Evolutionary conservation across 2,329 filamentous ascomycete genomes (phyloP), one percentile per base, ranked within the genome.

Genomic region (Fusarium tanahbumbuense): DNA sequence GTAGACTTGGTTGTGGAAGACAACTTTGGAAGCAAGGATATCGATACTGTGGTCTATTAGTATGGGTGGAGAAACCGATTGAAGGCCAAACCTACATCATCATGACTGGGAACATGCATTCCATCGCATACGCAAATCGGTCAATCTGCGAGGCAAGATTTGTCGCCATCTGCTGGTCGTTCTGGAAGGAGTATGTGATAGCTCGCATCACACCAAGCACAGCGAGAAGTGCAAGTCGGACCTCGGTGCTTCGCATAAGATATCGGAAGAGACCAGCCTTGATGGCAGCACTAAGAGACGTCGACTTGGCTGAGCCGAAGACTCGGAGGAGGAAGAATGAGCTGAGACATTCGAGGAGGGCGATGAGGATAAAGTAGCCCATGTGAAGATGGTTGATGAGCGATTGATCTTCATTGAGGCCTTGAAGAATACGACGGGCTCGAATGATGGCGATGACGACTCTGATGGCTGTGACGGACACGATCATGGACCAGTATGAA

Each of bases 401-500:
- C 13, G 20, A 55, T 28, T 81, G 81, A 2, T 76, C 64, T 3
- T 56, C 60, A 3, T 68, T 53, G 11, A 69, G 64, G 3, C 62
- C 71, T 9, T 69, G 63, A 3, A 80, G 18, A 11, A 82, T 77
- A 40, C 75, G 75, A 9, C 67, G 70, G 5, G 77, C 72, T 27
- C 82, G 73, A 2, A 74, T 70, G 6, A 75, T 69, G 15, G 79
- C 73, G 42, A 83, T 82, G 16, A 74, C 67, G 12, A 83, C 72
- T 47, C 87, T 84, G 41, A 89, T 82, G 0, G 83, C 77, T 3
- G 78, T 75, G 40, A 89, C 86, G 12, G 87, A 78, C 2, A 83
- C 78, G 37, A 90, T 78, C 66, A 90, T 87, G 6, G 83, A 84
- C 67, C 88, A 90, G 69, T 90, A 86, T 7, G 90, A 81, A 6